Evolutionary conservation across 2,329 filamentous ascomycete genomes (phyloP), one percentile per base, ranked within the genome.

Genomic region (Orbilia oligospora): DNA sequence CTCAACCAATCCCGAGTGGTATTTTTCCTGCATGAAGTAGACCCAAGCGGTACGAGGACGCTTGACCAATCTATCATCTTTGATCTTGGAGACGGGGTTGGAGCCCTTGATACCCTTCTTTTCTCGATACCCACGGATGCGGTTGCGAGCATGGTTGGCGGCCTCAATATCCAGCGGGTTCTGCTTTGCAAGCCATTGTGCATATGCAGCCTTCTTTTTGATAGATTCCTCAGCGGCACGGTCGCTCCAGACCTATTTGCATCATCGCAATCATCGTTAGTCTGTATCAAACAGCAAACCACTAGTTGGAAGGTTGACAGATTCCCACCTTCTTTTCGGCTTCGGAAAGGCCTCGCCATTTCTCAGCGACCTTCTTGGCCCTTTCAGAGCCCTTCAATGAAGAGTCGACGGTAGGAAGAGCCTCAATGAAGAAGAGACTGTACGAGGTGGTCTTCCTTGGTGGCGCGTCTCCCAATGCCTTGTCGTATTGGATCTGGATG

Each of bases 241-340:
- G 41, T 78, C 75, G 1, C 6, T 30, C 44, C 55, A 78, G 41
- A 18, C 16, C 73, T 77, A 63, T 22, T 36, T 20, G 0, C 33
- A 27, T 16, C 2, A 18, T 18, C 30, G 10, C 6, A n/a, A 24
- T 10, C 48, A 20, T 46, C n/a, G n/a, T 46, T 20, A 68, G 30
- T 24, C 33, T 2, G 27, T 36, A 8, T 27, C n/a, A 38, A 36
- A 38, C 27, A 20, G 10, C 18, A 38, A 8, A 12, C 5, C 8
- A 22, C 10, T 38, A 22, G 24, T 36, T 14, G 33, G n/a, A 20
- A 64, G 12, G 48, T 12, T 44, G 46, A 6, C 4, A 48, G 20
- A 20, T 48, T 1, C 38, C 18, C 41, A 78, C 75, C 53, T 71
- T 12, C 68, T 78, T 78, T 18, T 78, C 75, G 10, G 61, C 53